These are phyloP conservation scores for Lizonia empirigonia DNA, from an alignment of 2,329 filamentous ascomycete genomes.

Conservation along the genomic window DNA sequence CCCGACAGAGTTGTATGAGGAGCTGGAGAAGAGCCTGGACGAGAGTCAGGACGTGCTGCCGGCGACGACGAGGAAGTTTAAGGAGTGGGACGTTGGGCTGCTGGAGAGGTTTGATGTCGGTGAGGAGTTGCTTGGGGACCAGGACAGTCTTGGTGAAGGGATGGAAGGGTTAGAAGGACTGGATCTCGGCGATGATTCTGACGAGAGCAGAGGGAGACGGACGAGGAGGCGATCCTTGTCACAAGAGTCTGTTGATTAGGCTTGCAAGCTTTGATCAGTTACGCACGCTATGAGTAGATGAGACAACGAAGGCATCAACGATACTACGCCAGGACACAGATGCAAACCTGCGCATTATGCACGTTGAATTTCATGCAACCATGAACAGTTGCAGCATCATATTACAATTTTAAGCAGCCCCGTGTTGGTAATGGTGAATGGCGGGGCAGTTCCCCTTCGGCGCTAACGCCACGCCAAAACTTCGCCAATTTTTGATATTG, in stretches of 20 bases:
- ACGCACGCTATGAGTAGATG: too few species aligned
- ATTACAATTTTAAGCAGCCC: too few species aligned
- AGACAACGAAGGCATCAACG: too few species aligned
- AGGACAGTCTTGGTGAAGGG: background rate
- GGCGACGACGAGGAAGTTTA: slow-evolving; percentile 60
- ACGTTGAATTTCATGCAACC: too few species aligned
- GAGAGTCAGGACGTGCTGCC: slow-evolving; percentile 62
- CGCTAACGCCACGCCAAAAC: slow-evolving; percentile 19
- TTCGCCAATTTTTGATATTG: slow-evolving; percentile 18
- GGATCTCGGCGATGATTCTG: background rate
- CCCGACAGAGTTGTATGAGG: slow-evolving; percentile 57
- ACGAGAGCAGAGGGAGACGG: slow-evolving; percentile 6
- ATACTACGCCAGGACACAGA: too few species aligned
- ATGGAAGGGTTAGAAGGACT: slow-evolving; percentile 1
- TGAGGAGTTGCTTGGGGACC: slow-evolving; percentile 7
- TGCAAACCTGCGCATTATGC: too few species aligned
- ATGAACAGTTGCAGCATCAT: too few species aligned
- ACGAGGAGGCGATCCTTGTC: slow-evolving; percentile 4
- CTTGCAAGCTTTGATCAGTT: background rate
- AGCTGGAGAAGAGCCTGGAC: slow-evolving; percentile 54
- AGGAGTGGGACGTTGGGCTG: slow-evolving; percentile 71
- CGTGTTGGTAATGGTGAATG: background rate
- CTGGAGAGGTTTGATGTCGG: slow-evolving; percentile 58
- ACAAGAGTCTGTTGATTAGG: slow-evolving; percentile 10
- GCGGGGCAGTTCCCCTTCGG: slow-evolving; percentile 9